phyloP scores from a whole-genome alignment of 192 early-diverging fungal genomes.

The Pilobolus umbonatus region DNA sequence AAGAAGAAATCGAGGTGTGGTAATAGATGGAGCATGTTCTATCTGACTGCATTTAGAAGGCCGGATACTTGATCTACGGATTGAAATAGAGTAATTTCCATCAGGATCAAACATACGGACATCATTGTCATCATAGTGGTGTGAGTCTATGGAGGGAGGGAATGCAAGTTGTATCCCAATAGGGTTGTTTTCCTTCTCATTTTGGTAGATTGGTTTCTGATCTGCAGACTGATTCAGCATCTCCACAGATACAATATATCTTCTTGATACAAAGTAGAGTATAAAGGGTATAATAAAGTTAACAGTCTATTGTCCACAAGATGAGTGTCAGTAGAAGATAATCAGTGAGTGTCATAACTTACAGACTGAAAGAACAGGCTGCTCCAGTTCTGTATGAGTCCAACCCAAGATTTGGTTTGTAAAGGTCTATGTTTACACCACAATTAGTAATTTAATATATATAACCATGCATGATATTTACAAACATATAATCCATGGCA shows the following conservation, averaged over 20 bases:
- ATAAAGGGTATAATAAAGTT: slow-evolving; percentile 67
- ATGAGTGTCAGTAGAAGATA: neutral
- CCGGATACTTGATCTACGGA: slow-evolving; percentile 14
- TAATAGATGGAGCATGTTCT: slow-evolving; percentile 2
- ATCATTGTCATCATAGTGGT: slow-evolving; percentile 7
- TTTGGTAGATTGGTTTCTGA: neutral
- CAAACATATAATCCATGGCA: slow-evolving; percentile 61
- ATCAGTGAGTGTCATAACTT: neutral
- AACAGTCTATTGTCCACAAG: slow-evolving; percentile 37
- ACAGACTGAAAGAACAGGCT: slow-evolving; percentile 58
- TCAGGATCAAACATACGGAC: slow-evolving; percentile 27
- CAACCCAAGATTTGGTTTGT: slow-evolving; percentile 58
- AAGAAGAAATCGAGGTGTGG: slow-evolving; percentile 1
- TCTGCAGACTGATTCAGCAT: slow-evolving; percentile 4
- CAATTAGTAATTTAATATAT: neutral
- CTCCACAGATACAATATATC: slow-evolving; percentile 25
- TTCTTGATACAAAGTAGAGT: slow-evolving; percentile 56
- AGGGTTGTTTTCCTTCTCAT: neutral
- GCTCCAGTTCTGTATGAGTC: slow-evolving; percentile 55
- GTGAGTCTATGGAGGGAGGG: slow-evolving; percentile 5
- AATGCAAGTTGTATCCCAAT: neutral
- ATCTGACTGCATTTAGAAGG: slow-evolving; percentile 18
- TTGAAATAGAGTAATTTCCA: slow-evolving; percentile 17
- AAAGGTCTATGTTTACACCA: slow-evolving; percentile 36
- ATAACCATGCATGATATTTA: slow-evolving; percentile 4